phyloP scores from a whole-genome alignment of 2,329 filamentous ascomycete species.

The Pyrenochaeta sp. region DNA sequence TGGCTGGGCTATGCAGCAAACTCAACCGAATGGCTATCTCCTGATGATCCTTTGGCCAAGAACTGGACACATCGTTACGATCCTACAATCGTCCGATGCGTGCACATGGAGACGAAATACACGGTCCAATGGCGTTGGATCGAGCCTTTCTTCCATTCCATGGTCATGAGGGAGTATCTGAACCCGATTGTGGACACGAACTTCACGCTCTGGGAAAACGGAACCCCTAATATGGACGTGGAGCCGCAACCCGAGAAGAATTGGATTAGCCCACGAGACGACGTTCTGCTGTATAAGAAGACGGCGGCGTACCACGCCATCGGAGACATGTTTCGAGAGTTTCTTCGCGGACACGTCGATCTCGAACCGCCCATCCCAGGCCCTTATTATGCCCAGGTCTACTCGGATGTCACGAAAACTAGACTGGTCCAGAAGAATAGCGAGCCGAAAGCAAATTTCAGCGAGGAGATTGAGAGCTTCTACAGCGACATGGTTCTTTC shows the following conservation, averaged over 20 bases:
- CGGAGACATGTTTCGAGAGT: constrained; percentile 39
- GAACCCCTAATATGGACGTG: constrained; percentile 45
- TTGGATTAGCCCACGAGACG: constrained; percentile 31
- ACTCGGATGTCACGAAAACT: constrained; percentile 51
- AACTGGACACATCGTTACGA: constrained; percentile 42
- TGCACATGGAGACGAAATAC: constrained; percentile 45
- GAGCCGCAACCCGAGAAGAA: constrained; percentile 29
- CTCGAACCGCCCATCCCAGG: constrained; percentile 35
- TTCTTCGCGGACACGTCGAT: constrained; percentile 40
- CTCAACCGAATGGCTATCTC: constrained; percentile 26
- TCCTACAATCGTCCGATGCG: constrained; percentile 40
- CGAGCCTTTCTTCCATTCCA: constrained; percentile 35
- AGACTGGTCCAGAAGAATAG: constrained; percentile 50
- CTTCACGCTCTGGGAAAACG: constrained; percentile 41
- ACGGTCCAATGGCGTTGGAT: constrained; percentile 41
- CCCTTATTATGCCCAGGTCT: constrained; percentile 33
- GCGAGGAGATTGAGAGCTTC: constrained; percentile 32
- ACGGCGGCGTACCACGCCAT: constrained; percentile 45
- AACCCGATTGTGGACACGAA: constrained; percentile 41
- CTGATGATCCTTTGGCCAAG: constrained; percentile 25
- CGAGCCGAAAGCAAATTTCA: constrained; percentile 32
- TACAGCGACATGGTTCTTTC: constrained; percentile 47
- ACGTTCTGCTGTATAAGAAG: constrained; percentile 41
- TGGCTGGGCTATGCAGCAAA: constrained; percentile 47
- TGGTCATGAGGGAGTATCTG: constrained; percentile 29